Percentiles rank a stretch among this genome's conserved stretches.
These are phyloP conservation scores for Colletotrichum tofieldiae DNA, from an alignment of 2,329 filamentous ascomycete genomes.

Conservation along the genomic window DNA sequence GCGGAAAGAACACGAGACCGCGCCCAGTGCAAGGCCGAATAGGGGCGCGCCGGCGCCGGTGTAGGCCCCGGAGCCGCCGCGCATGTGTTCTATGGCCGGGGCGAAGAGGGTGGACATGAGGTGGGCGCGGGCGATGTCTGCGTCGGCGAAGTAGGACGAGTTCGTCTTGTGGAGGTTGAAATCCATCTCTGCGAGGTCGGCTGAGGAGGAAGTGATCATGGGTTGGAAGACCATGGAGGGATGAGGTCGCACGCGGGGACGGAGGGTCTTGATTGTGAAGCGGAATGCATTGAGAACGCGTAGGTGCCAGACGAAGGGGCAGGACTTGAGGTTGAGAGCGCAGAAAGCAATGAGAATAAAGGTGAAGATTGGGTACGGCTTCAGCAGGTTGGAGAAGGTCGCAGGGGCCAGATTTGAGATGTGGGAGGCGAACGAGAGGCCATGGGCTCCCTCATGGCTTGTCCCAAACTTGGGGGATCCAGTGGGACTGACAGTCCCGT, in stretches of 20 bases:
- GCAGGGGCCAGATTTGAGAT: neutral
- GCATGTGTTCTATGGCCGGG: slow-evolving; percentile 52
- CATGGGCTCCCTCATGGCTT: neutral
- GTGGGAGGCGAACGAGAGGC: neutral
- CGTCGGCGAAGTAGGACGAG: slow-evolving; percentile 79
- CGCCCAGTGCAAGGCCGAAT: slow-evolving; percentile 62
- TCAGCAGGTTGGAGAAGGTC: neutral
- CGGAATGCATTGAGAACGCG: slow-evolving; percentile 25
- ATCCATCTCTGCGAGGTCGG: slow-evolving; percentile 76
- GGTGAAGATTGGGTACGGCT: neutral
- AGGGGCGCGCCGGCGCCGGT: slow-evolving; percentile 49
- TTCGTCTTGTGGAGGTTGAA: slow-evolving; percentile 83
- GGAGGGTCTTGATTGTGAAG: slow-evolving; percentile 21
- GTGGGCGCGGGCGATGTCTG: slow-evolving; percentile 78
- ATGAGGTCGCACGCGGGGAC: neutral
- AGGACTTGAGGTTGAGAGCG: slow-evolving; percentile 5
- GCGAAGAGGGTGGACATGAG: slow-evolving; percentile 68
- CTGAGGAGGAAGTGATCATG: slow-evolving; percentile 72
- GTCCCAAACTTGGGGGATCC: neutral
- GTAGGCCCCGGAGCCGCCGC: slow-evolving; percentile 51
- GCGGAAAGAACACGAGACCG: slow-evolving; percentile 70
- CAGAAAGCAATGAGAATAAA: neutral
- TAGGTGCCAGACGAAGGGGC: slow-evolving; percentile 18
- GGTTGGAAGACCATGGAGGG: slow-evolving; percentile 69
- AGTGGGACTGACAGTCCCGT: neutral